A percentile compares a stretch with the other conserved stretches of the same genome.
phyloP scores from a whole-genome alignment of 352 stramenopile genomes.

The Sclerospora graminicola region DNA sequence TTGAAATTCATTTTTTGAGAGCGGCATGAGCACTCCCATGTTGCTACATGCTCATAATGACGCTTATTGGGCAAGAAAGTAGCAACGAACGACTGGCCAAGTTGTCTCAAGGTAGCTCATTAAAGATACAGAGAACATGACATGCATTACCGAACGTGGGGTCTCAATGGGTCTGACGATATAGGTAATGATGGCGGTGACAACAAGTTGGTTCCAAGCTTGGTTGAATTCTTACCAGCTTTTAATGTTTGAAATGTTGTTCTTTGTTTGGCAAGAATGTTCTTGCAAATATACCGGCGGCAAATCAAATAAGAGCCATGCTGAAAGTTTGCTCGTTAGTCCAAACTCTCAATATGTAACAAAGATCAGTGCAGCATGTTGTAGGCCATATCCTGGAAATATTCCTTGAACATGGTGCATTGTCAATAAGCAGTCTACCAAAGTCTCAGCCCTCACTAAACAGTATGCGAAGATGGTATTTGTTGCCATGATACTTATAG shows the following conservation, averaged over 20 bases:
- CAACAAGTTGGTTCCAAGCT: background rate
- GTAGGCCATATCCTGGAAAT: background rate
- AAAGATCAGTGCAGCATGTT: background rate
- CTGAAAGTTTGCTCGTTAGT: background rate
- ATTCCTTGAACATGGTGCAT: background rate
- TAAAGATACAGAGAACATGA: background rate
- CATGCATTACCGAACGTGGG: background rate
- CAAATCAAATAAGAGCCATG: background rate
- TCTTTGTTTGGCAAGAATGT: too few species aligned
- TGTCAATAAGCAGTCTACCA: background rate
- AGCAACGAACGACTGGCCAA: background rate
- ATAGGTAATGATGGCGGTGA: too few species aligned
- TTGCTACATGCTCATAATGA: background rate
- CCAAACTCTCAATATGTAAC: background rate
- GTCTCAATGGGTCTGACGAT: background rate
- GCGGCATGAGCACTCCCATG: too few species aligned
- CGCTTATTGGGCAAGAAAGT: background rate
- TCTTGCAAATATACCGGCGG: too few species aligned
- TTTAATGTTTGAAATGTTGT: background rate
- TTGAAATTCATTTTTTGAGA: background rate
- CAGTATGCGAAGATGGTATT: background rate
- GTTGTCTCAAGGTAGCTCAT: background rate
- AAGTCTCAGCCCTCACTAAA: background rate
- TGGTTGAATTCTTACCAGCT: background rate
- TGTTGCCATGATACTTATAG: too few species aligned